phyloP scores from a whole-genome alignment of 2,329 filamentous ascomycete genomes.

The Alternaria incomplexa region DNA sequence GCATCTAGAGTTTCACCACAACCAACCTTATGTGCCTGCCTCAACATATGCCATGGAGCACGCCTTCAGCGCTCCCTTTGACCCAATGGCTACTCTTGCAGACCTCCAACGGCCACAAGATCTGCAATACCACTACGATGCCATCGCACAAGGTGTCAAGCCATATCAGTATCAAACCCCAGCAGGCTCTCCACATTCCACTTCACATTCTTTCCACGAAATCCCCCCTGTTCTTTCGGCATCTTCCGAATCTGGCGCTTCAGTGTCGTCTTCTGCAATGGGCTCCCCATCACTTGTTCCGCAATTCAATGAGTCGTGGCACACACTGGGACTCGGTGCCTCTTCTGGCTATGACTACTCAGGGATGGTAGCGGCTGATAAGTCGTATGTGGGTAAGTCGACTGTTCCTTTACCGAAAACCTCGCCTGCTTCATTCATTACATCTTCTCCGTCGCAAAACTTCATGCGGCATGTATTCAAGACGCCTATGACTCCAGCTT shows the following conservation, averaged over 20 bases:
- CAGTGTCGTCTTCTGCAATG: slow-evolving; percentile 57
- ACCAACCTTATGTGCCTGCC: slow-evolving; percentile 37
- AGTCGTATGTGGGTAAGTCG: slow-evolving; percentile 59
- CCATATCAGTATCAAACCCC: slow-evolving; percentile 46
- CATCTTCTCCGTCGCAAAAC: slow-evolving; percentile 20
- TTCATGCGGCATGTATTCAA: slow-evolving; percentile 35
- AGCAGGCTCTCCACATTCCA: slow-evolving; percentile 53
- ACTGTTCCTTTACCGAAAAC: slow-evolving; percentile 43
- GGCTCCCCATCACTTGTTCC: slow-evolving; percentile 63
- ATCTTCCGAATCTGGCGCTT: slow-evolving; percentile 59
- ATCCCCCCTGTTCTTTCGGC: slow-evolving; percentile 55
- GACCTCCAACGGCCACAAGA: slow-evolving; percentile 42
- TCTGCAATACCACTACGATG: slow-evolving; percentile 45
- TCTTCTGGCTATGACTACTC: slow-evolving; percentile 64
- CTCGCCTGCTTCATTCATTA: slow-evolving; percentile 24
- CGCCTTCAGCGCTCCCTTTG: slow-evolving; percentile 47
- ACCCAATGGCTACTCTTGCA: slow-evolving; percentile 43
- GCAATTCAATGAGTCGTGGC: slow-evolving; percentile 67
- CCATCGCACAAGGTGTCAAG: slow-evolving; percentile 47
- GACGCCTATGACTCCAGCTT: slow-evolving; percentile 45
- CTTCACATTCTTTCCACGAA: slow-evolving; percentile 54
- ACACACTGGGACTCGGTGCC: slow-evolving; percentile 65
- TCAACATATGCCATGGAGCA: slow-evolving; percentile 40
- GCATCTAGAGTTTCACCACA: slow-evolving; percentile 39
- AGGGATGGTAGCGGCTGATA: slow-evolving; percentile 53